Base-by-base conservation (phyloP, 2,329 filamentous ascomycete species). In the Pestalotiopsis fici region DNA sequence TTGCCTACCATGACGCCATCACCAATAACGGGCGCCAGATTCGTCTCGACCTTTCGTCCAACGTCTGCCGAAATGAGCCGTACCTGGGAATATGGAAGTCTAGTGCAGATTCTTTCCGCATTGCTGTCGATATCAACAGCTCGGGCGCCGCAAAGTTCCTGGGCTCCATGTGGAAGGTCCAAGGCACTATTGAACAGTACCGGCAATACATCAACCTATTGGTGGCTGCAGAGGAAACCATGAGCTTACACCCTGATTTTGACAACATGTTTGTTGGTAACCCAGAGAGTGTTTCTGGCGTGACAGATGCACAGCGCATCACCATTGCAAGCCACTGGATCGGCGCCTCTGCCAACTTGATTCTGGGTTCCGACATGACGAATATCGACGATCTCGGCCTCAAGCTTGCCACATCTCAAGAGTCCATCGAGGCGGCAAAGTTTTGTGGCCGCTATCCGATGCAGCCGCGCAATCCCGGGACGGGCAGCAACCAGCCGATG, bases 181-280 rank as follows among this genome's bases (percentile, higher is more conserved):
- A 77, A 50, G 70, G 74, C 31, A 71, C 75, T 37, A 76, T 76
- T 64, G 75, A 77, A 11, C 72, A 76, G 57, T 76, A 77, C 66
- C 72, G 74, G 4, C 70, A 74, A 39, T 76, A 73, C 62, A 74
- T 76, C 64, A 65, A 66, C 11, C 68, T 67, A 1, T 71, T 72
- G 6, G 67, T 64, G n/a, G 65, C 69, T 59, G 70, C 69, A 21
- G 66, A 68, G 23, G 66, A 37, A 1, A 66, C 70, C 4, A 63
- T 75, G 28, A 75, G 69, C 4, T 69, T 74, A 37, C 71, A 73
- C 47, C 74, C 74, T 1, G 75, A 77, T 65, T 74, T 76, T 72
- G 74, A 75, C 55, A 76, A 72, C 28, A 66, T 75, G 12, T 74
- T 73, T 31, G 67, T 74, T 31, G 75, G 68, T 23, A 77, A 77